Evolutionary conservation across 805 yeast genomes (phyloP).

Genomic region (Kockiozyma suomiensis): DNA sequence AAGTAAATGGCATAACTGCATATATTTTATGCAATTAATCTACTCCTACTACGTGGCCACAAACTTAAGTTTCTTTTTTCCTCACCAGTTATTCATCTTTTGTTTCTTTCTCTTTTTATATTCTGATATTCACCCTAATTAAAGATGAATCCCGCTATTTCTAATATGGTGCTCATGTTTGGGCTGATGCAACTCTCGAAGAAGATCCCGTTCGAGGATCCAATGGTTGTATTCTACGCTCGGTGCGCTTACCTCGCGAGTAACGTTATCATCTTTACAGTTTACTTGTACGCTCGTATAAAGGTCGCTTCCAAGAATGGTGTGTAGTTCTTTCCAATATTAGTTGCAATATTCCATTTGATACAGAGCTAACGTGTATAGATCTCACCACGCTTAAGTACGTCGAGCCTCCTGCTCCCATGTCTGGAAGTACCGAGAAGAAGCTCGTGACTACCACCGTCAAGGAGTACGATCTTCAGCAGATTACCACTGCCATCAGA

Average conservation of each 20-base stretch:
- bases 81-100: not conserved
- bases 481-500: slow-evolving; percentile 68
- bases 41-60: too few species aligned
- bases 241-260: slow-evolving; percentile 71
- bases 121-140: not conserved
- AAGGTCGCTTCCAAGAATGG: slow-evolving; percentile 73
- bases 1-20: not conserved
- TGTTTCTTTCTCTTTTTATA: not conserved
- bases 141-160: slow-evolving; percentile 81
- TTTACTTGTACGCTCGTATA: slow-evolving; percentile 66
- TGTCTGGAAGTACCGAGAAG: slow-evolving; percentile 77
- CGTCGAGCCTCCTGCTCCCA: slow-evolving; percentile 78
- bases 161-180: slow-evolving; percentile 87
- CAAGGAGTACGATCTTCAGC: slow-evolving; percentile 90
- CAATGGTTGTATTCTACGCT: slow-evolving; percentile 68
- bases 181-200: slow-evolving; percentile 95
- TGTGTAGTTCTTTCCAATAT: slow-evolving; percentile 19
- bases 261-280: slow-evolving; percentile 62
- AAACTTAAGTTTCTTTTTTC: not conserved
- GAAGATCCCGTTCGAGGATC: slow-evolving; percentile 85
- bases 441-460: slow-evolving; percentile 87
- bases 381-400: slow-evolving; percentile 88
- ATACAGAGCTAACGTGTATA: not conserved
- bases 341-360: not conserved
- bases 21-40: too few species aligned